Evolutionary conservation across 169 alveolate genomes (phyloP).

Genomic region (Plasmodium knowlesi): DNA sequence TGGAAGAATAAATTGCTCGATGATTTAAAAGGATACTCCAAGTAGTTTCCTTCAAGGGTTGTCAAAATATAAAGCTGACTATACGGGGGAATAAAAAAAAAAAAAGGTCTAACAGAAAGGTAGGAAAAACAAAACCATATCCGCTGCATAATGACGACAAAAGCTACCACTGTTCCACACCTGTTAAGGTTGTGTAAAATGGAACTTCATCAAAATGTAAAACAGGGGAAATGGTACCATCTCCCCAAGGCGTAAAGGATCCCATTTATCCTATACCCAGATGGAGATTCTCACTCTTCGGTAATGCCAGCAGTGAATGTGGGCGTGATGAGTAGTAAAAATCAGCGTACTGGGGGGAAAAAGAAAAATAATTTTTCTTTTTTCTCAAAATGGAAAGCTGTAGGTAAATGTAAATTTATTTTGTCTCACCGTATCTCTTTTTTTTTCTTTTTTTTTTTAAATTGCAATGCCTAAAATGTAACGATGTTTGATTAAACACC

Average conservation of each 20-base stretch:
- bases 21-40: neutral
- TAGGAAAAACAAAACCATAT: neutral
- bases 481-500: neutral
- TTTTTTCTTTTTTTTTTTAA: neutral
- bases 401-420: neutral
- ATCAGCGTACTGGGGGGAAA: neutral
- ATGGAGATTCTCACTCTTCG: neutral
- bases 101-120: neutral
- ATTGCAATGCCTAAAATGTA: neutral
- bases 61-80: neutral
- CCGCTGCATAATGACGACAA: neutral
- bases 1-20: neutral
- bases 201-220: neutral
- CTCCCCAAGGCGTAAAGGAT: neutral
- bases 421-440: neutral
- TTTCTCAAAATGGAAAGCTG: neutral
- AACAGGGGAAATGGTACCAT: neutral
- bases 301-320: neutral
- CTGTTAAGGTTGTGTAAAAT: neutral
- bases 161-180: neutral
- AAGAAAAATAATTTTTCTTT: neutral
- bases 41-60: neutral
- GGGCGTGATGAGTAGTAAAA: neutral
- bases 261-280: neutral
- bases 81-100: neutral